Conservation (phyloP, 345 rosid genomes). For the Rhizophora mangle region DNA sequence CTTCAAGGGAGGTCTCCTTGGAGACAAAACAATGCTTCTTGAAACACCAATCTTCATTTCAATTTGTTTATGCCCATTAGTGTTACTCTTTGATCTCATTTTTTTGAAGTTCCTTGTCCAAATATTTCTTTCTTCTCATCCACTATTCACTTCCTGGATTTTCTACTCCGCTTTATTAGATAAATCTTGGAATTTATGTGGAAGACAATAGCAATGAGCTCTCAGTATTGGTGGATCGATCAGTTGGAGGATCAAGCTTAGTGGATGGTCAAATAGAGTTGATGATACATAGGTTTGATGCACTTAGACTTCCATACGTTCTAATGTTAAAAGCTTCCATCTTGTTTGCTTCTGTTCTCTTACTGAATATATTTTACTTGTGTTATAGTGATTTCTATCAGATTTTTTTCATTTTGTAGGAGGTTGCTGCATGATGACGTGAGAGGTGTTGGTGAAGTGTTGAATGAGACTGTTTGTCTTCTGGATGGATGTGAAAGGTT, state of each 20-base stretch:
- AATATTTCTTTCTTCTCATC: neutral
- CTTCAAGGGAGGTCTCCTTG: neutral
- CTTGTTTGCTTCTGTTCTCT: neutral
- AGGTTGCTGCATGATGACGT: conserved; percentile 77
- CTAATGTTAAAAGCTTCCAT: neutral
- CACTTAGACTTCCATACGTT: neutral
- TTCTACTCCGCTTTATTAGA: conserved; percentile 35
- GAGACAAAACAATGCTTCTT: neutral
- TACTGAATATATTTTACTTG: conserved; percentile 6
- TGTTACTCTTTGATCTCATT: neutral
- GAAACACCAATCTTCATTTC: neutral
- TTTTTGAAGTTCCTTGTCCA: neutral
- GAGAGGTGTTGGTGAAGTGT: conserved; percentile 87
- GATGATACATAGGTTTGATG: conserved; percentile 82
- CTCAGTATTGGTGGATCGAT: conserved; percentile 83
- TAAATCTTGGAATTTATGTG: conserved; percentile 76
- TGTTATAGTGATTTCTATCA: conserved; percentile 8
- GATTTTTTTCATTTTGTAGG: conserved; percentile 34
- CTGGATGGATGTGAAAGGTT: conserved; percentile 71
- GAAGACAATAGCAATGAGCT: conserved; percentile 70
- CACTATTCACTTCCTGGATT: neutral
- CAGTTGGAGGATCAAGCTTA: conserved; percentile 85
- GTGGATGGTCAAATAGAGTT: conserved; percentile 86
- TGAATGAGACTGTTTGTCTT: conserved; percentile 82
- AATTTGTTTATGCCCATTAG: neutral